Evolutionary conservation across 1,284 basidiomycete species (phyloP), one percentile per base, ranked within the genome.

Genomic region (Singerocomus rubriflavus): DNA sequence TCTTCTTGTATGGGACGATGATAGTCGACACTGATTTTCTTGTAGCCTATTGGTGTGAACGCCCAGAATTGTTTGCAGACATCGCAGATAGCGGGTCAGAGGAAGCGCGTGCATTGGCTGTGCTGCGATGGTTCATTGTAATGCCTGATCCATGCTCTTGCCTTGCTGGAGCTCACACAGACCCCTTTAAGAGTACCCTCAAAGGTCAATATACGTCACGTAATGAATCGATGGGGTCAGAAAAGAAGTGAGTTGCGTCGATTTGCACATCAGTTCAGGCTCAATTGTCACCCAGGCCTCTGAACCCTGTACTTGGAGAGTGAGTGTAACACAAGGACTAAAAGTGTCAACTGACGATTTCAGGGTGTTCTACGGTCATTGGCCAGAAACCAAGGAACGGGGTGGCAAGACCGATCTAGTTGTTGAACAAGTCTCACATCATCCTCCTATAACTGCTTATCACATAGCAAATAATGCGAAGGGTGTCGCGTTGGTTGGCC

Each of bases 391-490:
- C 56, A 73, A 83, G 54, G 84, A 82, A n/a, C 84, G 88, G 21
- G 91, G 91, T n/a, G 68, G 68, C 42, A 81, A 89, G 68, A 95
- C 92, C 13, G 77, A 78, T 41, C 80, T 99, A 29, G 80, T 90
- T 34, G 91, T 96, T n/a, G 96, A 99, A 74, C 96, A 99, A 72
- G 95, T 98, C 46, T 96, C 93, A 27, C 94, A 96, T 65, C 93
- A 96, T 70, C 93, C 93, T 4, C 91, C 92, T 6, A 88, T 94
- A 61, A 93, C 85, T 51, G 91, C 84, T 46, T 92, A 85, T 75
- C 81, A 83, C 70, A 90, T 99, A 59, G 80, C 85, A 71, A 98
- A 99, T 75, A 74, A 82, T 52, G 68, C 76, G 40, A 93, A 93
- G 62, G 88, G 92, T 2, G 71, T 99, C 48, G 72, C 79, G 39